Evolutionary conservation across 495 filamentous ascomycete genomes (phyloP).

Genomic region (Clavariopsis aquatica): DNA sequence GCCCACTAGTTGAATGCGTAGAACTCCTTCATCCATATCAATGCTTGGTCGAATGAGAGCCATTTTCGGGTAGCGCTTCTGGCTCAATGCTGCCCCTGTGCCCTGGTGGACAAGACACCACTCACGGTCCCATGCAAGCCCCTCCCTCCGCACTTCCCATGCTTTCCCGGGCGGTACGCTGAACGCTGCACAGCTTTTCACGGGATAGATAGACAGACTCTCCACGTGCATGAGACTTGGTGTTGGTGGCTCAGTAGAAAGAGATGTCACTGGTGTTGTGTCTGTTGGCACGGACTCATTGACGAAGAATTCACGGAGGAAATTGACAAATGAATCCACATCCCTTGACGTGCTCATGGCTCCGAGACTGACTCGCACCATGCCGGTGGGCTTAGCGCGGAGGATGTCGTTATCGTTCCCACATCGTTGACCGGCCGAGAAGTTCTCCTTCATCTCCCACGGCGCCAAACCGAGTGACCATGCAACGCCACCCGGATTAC

Average conservation of each 20-base stretch:
- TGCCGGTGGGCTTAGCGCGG: conserved; percentile 79
- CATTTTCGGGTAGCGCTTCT: conserved; percentile 83
- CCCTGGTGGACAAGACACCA: conserved; percentile 89
- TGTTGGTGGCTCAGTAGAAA: conserved; percentile 36
- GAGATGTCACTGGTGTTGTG: conserved; percentile 25
- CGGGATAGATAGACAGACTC: conserved; percentile 60
- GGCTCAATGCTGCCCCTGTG: conserved; percentile 72
- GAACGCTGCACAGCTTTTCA: conserved; percentile 84
- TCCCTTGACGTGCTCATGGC: conserved; percentile 85
- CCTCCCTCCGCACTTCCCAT: conserved; percentile 78
- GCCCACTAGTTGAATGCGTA: conserved; percentile 49
- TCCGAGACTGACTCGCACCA: conserved; percentile 81
- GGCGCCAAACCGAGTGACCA: conserved; percentile 65
- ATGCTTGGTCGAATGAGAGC: conserved; percentile 71
- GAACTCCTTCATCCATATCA: conserved; percentile 61
- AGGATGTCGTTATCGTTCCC: conserved; percentile 74
- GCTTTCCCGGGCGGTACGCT: conserved; percentile 60
- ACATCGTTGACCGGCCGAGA: conserved; percentile 70
- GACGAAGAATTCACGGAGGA: conserved; percentile 77
- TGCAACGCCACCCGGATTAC: conserved; percentile 87
- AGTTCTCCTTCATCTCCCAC: conserved; percentile 79
- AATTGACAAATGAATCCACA: conserved; percentile 66
- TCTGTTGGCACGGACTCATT: conserved; percentile 33
- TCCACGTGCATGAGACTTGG: conserved; percentile 42
- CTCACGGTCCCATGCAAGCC: conserved; percentile 87